A percentile compares a stretch with the other conserved stretches of the same genome.
Evolutionary conservation across 768 basidiomycete species (phyloP).

Genomic region (Rhizopogon vinicolor): DNA sequence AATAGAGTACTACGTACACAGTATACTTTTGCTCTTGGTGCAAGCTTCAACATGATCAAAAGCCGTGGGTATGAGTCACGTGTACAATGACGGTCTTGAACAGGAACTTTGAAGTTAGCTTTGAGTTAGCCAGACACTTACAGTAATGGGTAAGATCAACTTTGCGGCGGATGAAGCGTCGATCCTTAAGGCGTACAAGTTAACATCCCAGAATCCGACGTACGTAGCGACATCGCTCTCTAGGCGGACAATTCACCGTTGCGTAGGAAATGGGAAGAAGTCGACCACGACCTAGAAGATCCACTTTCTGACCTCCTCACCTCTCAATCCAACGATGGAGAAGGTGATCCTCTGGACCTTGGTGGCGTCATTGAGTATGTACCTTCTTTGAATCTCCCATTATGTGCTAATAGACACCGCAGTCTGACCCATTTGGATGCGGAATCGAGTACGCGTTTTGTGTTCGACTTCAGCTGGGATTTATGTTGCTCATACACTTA

Average conservation of each 20-base stretch:
- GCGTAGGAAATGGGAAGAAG: constrained; percentile 81
- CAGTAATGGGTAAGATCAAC: constrained; percentile 62
- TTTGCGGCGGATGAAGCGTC: constrained; percentile 76
- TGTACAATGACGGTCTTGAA: no score
- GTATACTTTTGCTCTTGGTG: no score
- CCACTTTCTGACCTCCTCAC: constrained; percentile 66
- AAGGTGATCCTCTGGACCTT: constrained; percentile 77
- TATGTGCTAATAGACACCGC: constrained; percentile 1
- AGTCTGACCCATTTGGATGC: constrained; percentile 69
- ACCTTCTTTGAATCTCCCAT: neutral
- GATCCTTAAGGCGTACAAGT: constrained; percentile 83
- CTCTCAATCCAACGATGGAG: constrained; percentile 52
- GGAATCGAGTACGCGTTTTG: constrained; percentile 61
- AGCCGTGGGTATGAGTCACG: no score
- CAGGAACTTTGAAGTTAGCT: no score
- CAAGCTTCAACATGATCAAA: no score
- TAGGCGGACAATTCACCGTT: neutral
- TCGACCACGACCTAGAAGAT: constrained; percentile 81
- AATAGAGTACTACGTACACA: no score
- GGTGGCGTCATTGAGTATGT: constrained; percentile 60
- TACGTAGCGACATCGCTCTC: constrained; percentile 26
- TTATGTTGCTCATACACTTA: constrained; percentile 5
- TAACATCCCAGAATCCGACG: constrained; percentile 75
- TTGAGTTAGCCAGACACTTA: no score
- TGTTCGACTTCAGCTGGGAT: constrained; percentile 7